These are phyloP conservation scores for Mortierella sp. DNA, from an alignment of 371 early-diverging fungal genomes.

Conservation along the genomic window DNA sequence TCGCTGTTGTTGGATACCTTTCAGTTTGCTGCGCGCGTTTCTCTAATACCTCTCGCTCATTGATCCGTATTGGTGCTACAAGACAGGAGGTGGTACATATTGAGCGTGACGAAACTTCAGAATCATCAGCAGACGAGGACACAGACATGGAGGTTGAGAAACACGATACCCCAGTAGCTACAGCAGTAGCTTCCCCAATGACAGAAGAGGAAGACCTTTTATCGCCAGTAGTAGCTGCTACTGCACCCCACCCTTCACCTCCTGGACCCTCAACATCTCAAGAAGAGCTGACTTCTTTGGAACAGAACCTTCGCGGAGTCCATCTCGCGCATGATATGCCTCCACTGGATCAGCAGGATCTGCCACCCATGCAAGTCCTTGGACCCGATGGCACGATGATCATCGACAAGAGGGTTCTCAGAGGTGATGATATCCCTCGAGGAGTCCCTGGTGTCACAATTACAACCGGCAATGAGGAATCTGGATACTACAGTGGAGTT, in stretches of 20 bases:
- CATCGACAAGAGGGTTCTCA: conserved; percentile 33
- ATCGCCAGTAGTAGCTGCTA: background rate
- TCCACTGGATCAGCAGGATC: conserved; percentile 24
- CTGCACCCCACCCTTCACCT: too few relatives aligned
- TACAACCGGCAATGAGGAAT: conserved; percentile 21
- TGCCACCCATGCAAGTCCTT: conserved; percentile 32
- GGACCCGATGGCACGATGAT: conserved; percentile 14
- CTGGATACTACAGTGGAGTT: conserved; percentile 42
- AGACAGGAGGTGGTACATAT: conserved; percentile 15
- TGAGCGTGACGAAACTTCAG: conserved; percentile 16
- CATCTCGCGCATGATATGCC: conserved; percentile 31
- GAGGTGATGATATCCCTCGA: conserved; percentile 24
- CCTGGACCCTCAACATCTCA: background rate
- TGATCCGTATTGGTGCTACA: background rate
- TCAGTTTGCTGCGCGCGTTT: conserved; percentile 29
- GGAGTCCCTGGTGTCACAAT: conserved; percentile 1
- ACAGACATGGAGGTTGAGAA: background rate
- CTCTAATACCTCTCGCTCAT: conserved; percentile 22
- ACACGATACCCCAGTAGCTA: background rate
- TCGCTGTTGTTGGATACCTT: conserved; percentile 21
- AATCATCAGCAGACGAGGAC: conserved; percentile 5
- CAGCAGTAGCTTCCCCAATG: background rate
- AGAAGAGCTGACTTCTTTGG: conserved; percentile 8
- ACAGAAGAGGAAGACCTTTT: background rate
- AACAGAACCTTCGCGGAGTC: conserved; percentile 15